Conservation (phyloP, 1,139 yeast genomes). For the Suhomyces bribrorum region DNA sequence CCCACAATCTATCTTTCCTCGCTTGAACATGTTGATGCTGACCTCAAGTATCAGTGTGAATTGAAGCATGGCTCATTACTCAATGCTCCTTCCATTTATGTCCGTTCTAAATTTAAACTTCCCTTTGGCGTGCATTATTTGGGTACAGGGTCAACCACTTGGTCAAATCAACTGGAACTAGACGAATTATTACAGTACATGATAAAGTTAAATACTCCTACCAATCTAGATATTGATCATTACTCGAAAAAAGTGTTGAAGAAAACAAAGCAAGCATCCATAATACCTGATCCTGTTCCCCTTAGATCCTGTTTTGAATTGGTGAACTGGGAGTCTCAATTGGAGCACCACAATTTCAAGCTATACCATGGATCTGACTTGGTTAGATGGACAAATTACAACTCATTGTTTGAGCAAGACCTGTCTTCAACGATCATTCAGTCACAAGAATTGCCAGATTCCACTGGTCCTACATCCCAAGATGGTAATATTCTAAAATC, state of each 20-base stretch:
- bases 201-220: conserved; percentile 26
- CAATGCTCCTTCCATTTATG: conserved; percentile 8
- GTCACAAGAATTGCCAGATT: too few species aligned
- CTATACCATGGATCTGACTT: conserved; percentile 22
- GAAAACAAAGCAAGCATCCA: not conserved
- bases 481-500: not conserved
- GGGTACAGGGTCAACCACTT: conserved; percentile 24
- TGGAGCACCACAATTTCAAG: conserved; percentile 1
- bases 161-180: conserved; percentile 38
- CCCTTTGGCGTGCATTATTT: conserved; percentile 19
- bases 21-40: conserved; percentile 61
- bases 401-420: conserved; percentile 13
- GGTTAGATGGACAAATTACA: conserved; percentile 22
- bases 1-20: conserved; percentile 51
- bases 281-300: not conserved
- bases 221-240: conserved; percentile 14
- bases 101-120: conserved; percentile 12
- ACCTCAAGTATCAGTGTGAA: conserved; percentile 57
- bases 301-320: conserved; percentile 7
- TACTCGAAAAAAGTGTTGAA: conserved; percentile 17
- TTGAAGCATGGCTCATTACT: conserved; percentile 29
- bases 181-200: conserved; percentile 35
- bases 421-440: not conserved
- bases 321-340: conserved; percentile 4
- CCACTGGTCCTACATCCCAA: too few species aligned